A percentile compares a stretch with the other conserved stretches of the same genome.
Evolutionary conservation across 1,284 basidiomycete genomes (phyloP).

Genomic region (Leccinum huronense): DNA sequence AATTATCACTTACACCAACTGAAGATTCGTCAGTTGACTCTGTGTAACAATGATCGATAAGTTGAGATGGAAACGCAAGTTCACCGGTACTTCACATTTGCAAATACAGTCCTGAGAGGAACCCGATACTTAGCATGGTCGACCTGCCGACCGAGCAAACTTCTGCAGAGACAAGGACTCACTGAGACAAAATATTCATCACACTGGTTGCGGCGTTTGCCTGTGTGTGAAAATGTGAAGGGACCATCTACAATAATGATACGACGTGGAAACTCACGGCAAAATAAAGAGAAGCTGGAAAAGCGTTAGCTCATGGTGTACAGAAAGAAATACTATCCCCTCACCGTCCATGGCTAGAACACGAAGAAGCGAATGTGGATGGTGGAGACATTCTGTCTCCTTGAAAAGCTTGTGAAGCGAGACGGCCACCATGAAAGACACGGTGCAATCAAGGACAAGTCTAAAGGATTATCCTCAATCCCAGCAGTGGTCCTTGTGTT

Average conservation of each 20-base stretch:
- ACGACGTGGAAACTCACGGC: neutral
- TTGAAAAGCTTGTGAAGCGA: neutral
- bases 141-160: neutral
- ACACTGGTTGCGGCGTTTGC: too few species aligned
- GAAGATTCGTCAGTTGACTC: neutral
- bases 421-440: neutral
- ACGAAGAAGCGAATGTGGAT: neutral
- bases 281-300: neutral
- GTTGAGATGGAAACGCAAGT: neutral
- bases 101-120: neutral
- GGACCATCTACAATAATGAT: neutral
- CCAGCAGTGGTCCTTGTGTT: neutral
- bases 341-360: neutral
- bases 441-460: neutral
- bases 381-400: neutral
- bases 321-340: neutral
- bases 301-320: neutral
- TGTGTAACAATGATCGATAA: neutral
- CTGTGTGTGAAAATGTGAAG: neutral
- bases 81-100: neutral
- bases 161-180: neutral
- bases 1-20: neutral
- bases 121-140: neutral
- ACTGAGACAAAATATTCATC: neutral
- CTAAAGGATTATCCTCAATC: neutral